Conservation (phyloP, 306 rosid species). For the Gynostemma pentaphyllum region DNA sequence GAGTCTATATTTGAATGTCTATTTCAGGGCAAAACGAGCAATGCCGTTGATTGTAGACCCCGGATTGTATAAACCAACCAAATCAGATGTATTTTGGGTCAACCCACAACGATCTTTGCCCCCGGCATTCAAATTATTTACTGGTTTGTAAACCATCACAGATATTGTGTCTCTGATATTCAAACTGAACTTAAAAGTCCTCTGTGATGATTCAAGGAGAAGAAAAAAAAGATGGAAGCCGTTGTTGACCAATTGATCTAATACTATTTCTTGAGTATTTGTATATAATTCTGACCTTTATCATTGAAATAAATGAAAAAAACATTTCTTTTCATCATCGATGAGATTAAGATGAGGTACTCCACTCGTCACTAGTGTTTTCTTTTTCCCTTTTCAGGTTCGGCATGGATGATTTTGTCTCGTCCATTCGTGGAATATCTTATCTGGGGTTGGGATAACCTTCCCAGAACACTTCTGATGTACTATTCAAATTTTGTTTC, state of each 20-base stretch:
- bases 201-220: too few species aligned
- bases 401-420: constrained; percentile 92
- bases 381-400: constrained; percentile 41
- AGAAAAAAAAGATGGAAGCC: too few species aligned
- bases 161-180: too few species aligned
- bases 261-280: too few species aligned
- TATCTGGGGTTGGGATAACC: constrained; percentile 94
- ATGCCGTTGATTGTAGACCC: constrained; percentile 87
- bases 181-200: too few species aligned
- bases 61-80: constrained; percentile 60
- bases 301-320: too few species aligned
- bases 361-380: too few species aligned
- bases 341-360: too few species aligned
- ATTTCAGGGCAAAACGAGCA: constrained; percentile 68
- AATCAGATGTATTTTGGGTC: constrained; percentile 66
- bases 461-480: constrained; percentile 88
- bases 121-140: constrained; percentile 69
- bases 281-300: too few species aligned
- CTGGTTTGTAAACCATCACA: too few species aligned
- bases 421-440: constrained; percentile 64
- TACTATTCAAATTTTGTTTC: constrained; percentile 86
- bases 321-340: too few species aligned
- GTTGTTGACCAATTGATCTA: too few species aligned
- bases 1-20: not conserved
- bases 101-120: constrained; percentile 60